These are phyloP conservation scores for Tulasnella sp. DNA, from an alignment of 768 basidiomycete genomes.

Conservation along the genomic window DNA sequence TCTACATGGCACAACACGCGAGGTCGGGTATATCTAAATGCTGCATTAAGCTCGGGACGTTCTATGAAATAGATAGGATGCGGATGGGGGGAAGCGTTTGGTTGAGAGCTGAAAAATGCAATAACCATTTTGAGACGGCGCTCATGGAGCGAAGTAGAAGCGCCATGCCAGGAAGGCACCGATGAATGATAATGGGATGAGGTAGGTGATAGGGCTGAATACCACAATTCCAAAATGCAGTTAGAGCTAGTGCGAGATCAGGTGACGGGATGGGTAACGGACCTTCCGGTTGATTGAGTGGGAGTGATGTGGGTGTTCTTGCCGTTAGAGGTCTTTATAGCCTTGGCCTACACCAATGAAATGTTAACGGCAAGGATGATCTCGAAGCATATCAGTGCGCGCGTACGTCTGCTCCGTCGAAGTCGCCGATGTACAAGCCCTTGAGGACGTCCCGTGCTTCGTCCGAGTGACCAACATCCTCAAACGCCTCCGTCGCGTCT, in stretches of 20 bases:
- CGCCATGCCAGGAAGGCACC: constrained; percentile 88
- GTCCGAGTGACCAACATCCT: constrained; percentile 98
- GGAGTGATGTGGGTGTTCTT: too few relatives aligned
- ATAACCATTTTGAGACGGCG: neutral
- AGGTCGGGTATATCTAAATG: neutral
- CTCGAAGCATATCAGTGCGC: neutral
- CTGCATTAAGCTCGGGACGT: neutral
- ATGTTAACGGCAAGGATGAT: neutral
- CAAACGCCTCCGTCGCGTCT: constrained; percentile 97
- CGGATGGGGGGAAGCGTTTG: neutral
- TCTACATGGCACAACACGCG: neutral
- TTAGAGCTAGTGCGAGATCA: neutral
- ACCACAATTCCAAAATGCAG: neutral
- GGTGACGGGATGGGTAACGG: constrained; percentile 8
- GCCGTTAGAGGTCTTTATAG: too few relatives aligned
- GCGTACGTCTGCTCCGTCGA: constrained; percentile 66
- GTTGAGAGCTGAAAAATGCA: neutral
- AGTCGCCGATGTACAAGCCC: constrained; percentile 75
- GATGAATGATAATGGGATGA: constrained; percentile 72
- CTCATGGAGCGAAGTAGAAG: constrained; percentile 48
- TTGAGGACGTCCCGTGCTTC: constrained; percentile 86
- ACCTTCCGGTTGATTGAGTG: constrained; percentile 12
- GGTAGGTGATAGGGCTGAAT: constrained; percentile 65
- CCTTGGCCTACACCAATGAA: neutral
- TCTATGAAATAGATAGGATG: constrained; percentile 8